Conservation (phyloP, 192 early-diverging fungal genomes). For the Mortierella claussenii region DNA sequence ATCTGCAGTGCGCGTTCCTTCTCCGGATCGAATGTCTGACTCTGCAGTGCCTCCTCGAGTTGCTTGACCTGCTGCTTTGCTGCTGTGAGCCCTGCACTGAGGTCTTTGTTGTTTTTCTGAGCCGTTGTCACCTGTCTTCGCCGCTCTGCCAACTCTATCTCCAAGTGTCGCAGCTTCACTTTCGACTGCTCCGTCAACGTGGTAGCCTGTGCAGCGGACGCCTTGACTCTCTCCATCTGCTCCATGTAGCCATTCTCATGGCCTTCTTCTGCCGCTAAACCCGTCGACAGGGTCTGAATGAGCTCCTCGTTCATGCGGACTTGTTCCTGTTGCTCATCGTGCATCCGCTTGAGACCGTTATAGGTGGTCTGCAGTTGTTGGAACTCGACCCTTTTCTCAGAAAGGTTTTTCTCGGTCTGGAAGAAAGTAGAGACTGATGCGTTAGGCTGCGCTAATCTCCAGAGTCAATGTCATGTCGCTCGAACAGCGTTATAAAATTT, state of each 20-base stretch:
- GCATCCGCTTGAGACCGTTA: conserved; percentile 58
- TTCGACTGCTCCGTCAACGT: conserved; percentile 84
- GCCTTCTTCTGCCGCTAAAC: conserved; percentile 89
- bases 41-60: conserved; percentile 21
- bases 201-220: conserved; percentile 66
- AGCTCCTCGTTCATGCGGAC: conserved; percentile 82
- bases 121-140: conserved; percentile 75
- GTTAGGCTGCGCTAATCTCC: no score
- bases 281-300: conserved; percentile 93
- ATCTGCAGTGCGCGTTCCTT: conserved; percentile 30
- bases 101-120: conserved; percentile 70
- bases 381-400: conserved; percentile 53
- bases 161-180: conserved; percentile 79
- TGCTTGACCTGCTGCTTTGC: conserved; percentile 32
- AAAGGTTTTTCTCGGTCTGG: conserved; percentile 58
- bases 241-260: conserved; percentile 97
- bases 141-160: conserved; percentile 77
- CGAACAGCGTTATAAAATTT: neutral
- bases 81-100: conserved; percentile 58
- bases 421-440: neutral
- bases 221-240: conserved; percentile 87
- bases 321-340: conserved; percentile 67
- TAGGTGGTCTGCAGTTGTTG: conserved; percentile 55
- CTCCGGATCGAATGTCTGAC: conserved; percentile 28
- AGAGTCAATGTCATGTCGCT: neutral